Evolutionary conservation across 768 basidiomycete species (phyloP), one percentile per base, ranked within the genome.

Genomic region (Boletus reticuloceps): DNA sequence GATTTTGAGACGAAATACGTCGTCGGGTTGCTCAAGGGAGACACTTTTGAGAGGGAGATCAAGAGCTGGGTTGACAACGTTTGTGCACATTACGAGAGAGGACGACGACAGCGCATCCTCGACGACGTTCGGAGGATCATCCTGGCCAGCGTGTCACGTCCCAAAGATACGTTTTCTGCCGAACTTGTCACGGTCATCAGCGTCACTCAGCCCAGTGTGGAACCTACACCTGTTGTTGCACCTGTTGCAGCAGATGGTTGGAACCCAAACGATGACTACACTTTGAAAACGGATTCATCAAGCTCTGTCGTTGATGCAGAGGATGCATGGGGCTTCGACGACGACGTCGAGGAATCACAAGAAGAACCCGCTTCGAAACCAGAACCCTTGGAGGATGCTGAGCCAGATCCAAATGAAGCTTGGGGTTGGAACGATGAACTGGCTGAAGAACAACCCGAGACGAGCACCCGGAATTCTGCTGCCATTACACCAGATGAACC

Each of bases 11-110:
- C 77, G 12, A 70, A 74, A 36, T 79, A 80, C 48, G 63, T 89
- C 16, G 62, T 79, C 14, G 68, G 68, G 14, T 60, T 86, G 54
- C 72, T 89, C 16, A 78, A 79, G 14, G 79, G 77, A 51, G 78
- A 77, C 20, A 52, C 59, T 13, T 71, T 72, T 6, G 83, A 85
- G 43, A 74, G 74, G 25, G 73, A 83, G 8, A 80, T 95, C 52
- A 79, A 81, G 63, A 63, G 71, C 7, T 96, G 94, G 90, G 81
- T 79, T 5, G 79, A 85, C 47, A 80, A 82, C 5, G 77, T 91
- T 12, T 79, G 82, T 17, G 72, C 77, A 4, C 89, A 92, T 69
- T 96, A 94, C 68, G 93, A 94, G 67, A 82, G 83, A 56, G 83
- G 86, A 61, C 72, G 92, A 62, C 79, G 93, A 14, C 72, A 81